Evolutionary conservation across 2,329 filamentous ascomycete genomes (phyloP), one percentile per base, ranked within the genome.

Genomic region (Colletotrichum euphorbiae): DNA sequence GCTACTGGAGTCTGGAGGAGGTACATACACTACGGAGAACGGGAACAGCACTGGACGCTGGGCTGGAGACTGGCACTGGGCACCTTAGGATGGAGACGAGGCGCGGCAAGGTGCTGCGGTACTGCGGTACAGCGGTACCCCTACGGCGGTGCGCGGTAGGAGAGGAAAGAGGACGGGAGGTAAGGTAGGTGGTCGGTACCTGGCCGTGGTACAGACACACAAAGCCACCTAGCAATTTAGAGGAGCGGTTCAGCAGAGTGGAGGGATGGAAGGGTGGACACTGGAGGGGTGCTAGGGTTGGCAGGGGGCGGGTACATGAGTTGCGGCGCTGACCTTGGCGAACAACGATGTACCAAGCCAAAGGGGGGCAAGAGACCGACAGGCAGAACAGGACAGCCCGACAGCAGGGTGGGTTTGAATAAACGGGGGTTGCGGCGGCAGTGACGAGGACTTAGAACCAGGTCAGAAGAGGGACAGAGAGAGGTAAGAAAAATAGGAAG

Each of bases 371-470:
- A 21, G 51, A 54, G 51, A 54, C 51, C 33, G 28, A 54, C n/a
- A 38, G 51, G 51, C 48, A 51, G 28, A 24, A 31, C 48, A 51
- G 48, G 48, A 51, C 24, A 28, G 48, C 48, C 28, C 48, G 48
- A 51, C 24, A 51, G 48, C 24, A 33, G 31, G n/a, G 48, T 51
- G 48, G 48, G 31, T 51, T 24, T 31, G 24, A 31, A 17, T 51
- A 33, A 31, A 33, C 36, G 4, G 11, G 36, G 36, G 36, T 2
- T 38, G 36, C 36, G 7, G 36, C 36, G 36, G 36, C 13, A 38
- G 33, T 38, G 33, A 38, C 12, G 33, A 9, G 33, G 28, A 28
- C 28, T 28, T 28, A 1, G 28, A 28, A 28, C 28, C 28, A 28
- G 28, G 28, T 2, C 28, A 28, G 28, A 28, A 28, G 6, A 28